A percentile compares a stretch with the other conserved stretches of the same genome.
Evolutionary conservation across 2,329 filamentous ascomycete genomes (phyloP).

Genomic region (Colletotrichum lindemuthianum): DNA sequence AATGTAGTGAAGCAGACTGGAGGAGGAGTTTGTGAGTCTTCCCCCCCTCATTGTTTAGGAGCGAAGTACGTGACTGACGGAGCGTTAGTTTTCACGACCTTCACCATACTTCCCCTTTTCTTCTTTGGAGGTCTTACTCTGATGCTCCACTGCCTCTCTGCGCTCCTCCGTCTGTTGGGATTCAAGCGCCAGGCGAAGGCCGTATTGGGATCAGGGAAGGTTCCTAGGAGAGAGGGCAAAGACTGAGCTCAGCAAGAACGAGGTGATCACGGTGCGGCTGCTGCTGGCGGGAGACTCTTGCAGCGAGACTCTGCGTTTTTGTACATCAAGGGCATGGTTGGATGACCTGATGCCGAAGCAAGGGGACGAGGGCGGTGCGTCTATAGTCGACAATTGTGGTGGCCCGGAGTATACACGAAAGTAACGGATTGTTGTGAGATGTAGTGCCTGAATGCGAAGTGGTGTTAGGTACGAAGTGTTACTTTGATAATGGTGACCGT

Average conservation of each 20-base stretch:
- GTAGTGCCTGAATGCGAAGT: too few species aligned
- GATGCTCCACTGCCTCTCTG: slow-evolving; percentile 41
- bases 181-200: slow-evolving; percentile 7
- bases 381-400: too few species aligned
- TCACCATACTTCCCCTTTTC: slow-evolving; percentile 48
- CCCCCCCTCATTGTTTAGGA: not conserved
- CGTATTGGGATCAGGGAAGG: slow-evolving; percentile 21
- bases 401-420: too few species aligned
- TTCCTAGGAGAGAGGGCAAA: slow-evolving; percentile 30
- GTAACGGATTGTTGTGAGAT: too few species aligned
- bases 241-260: not conserved
- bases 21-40: slow-evolving; percentile 49
- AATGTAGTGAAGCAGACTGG: slow-evolving; percentile 49
- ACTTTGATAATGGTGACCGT: too few species aligned
- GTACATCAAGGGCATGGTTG: too few species aligned
- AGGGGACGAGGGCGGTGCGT: too few species aligned
- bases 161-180: slow-evolving; percentile 21
- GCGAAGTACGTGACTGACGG: not conserved
- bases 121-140: slow-evolving; percentile 50
- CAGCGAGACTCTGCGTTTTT: too few species aligned
- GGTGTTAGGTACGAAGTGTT: too few species aligned
- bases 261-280: too few species aligned
- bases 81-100: slow-evolving; percentile 46
- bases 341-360: too few species aligned
- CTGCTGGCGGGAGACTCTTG: too few species aligned